Evolutionary conservation across 352 stramenopile species (phyloP).

Genomic region (Phytophthora sojae): DNA sequence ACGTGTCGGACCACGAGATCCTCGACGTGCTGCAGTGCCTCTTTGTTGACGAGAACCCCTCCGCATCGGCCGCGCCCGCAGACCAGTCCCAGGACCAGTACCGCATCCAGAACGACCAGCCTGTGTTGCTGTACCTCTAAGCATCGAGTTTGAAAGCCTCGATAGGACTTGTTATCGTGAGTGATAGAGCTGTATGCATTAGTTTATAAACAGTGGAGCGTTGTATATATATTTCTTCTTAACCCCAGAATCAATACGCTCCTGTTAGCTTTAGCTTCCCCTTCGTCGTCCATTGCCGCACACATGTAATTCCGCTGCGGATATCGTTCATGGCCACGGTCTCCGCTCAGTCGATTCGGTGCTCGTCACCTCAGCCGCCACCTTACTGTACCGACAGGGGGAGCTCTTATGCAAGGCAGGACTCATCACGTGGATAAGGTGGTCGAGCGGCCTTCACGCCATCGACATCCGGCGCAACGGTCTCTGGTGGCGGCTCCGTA

Average conservation of each 20-base stretch:
- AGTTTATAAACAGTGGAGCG: constrained; percentile 49
- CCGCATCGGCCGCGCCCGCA: constrained; percentile 5
- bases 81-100: constrained; percentile 38
- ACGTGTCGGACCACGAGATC: constrained; percentile 54
- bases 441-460: constrained; percentile 25
- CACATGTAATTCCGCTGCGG: not conserved
- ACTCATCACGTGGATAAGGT: constrained; percentile 30
- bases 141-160: constrained; percentile 11
- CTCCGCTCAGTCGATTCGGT: not conserved
- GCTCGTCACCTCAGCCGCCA: not conserved
- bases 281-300: too few relatives aligned
- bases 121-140: constrained; percentile 47
- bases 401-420: constrained; percentile 1
- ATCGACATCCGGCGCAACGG: constrained; percentile 30
- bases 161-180: constrained; percentile 35
- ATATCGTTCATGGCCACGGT: too few relatives aligned
- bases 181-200: constrained; percentile 48
- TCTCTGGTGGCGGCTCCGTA: constrained; percentile 31
- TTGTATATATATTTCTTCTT: constrained; percentile 42
- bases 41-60: constrained; percentile 44
- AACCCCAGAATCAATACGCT: constrained; percentile 25
- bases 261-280: not conserved
- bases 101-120: constrained; percentile 41
- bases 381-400: not conserved
- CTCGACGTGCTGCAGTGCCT: constrained; percentile 54